Evolutionary conservation across 2,329 filamentous ascomycete species (phyloP).

Genomic region (Fusarium anthophilum): DNA sequence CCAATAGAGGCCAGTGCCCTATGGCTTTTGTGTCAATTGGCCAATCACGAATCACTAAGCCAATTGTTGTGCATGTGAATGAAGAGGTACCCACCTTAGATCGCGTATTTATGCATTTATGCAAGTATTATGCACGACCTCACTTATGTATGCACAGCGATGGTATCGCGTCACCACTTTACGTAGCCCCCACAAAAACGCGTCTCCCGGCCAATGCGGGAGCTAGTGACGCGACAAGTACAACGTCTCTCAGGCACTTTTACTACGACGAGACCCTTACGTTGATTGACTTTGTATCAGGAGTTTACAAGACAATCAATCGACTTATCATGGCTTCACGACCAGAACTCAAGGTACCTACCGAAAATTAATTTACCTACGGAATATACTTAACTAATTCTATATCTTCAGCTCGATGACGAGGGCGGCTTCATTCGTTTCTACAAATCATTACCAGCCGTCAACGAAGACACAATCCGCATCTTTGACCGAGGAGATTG

Average conservation of each 20-base stretch:
- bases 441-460: conserved; percentile 84
- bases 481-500: conserved; percentile 95
- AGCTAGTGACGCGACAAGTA: conserved; percentile 37
- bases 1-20: not conserved
- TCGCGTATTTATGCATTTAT: not conserved
- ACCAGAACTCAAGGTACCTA: conserved; percentile 73
- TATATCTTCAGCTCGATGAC: conserved; percentile 78
- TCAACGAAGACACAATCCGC: conserved; percentile 79
- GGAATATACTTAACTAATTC: conserved; percentile 2
- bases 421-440: conserved; percentile 97
- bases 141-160: not conserved
- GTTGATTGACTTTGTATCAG: conserved; percentile 4
- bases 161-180: conserved; percentile 40
- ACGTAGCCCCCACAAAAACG: conserved; percentile 41
- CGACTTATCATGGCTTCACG: conserved; percentile 70
- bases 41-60: not conserved
- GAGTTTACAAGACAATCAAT: conserved; percentile 7
- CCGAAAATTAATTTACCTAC: not conserved
- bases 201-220: conserved; percentile 40
- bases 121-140: rapidly evolving
- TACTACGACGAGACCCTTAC: conserved; percentile 1
- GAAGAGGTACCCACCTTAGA: no score
- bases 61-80: not conserved
- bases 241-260: conserved; percentile 21
- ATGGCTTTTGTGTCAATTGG: not conserved